Evolutionary conservation across 495 filamentous ascomycete genomes (phyloP).

Genomic region (Aspergillus ellipticus): DNA sequence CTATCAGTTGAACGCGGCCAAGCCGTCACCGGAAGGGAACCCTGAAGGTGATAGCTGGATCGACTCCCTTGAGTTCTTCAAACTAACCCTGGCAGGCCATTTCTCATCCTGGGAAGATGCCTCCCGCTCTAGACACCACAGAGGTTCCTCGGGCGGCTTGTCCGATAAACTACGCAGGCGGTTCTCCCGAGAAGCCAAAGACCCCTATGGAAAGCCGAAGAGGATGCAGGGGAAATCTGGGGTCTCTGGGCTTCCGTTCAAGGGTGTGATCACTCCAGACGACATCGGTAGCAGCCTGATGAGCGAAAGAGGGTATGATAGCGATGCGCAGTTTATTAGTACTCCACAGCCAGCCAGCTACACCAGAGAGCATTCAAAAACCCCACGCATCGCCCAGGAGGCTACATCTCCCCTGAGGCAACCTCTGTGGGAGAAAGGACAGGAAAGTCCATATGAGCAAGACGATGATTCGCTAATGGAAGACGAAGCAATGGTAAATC

Average conservation of each 20-base stretch:
- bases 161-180: slow-evolving; percentile 33
- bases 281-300: slow-evolving; percentile 35
- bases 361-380: slow-evolving; percentile 2
- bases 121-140: slow-evolving; percentile 1
- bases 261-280: slow-evolving; percentile 10
- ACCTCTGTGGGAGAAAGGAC: slow-evolving; percentile 8
- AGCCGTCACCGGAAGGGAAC: slow-evolving; percentile 2
- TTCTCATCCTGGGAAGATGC: slow-evolving; percentile 9
- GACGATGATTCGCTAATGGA: slow-evolving; percentile 1
- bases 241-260: slow-evolving; percentile 20
- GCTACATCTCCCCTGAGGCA: slow-evolving; percentile 9
- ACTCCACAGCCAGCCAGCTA: slow-evolving; percentile 25
- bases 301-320: slow-evolving; percentile 45
- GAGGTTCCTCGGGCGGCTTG: slow-evolving; percentile 16
- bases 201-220: slow-evolving; percentile 9
- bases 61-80: background rate
- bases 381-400: slow-evolving; percentile 2
- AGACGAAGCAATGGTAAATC: background rate
- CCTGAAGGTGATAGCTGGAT: slow-evolving; percentile 13
- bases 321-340: slow-evolving; percentile 40
- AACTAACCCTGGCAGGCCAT: slow-evolving; percentile 10
- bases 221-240: slow-evolving; percentile 7
- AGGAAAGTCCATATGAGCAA: slow-evolving; percentile 2
- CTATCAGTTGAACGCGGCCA: slow-evolving; percentile 9
- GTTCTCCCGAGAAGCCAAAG: slow-evolving; percentile 33